Base-by-base conservation (phyloP, 331 rosid species). In the Rosa hybrid region DNA sequence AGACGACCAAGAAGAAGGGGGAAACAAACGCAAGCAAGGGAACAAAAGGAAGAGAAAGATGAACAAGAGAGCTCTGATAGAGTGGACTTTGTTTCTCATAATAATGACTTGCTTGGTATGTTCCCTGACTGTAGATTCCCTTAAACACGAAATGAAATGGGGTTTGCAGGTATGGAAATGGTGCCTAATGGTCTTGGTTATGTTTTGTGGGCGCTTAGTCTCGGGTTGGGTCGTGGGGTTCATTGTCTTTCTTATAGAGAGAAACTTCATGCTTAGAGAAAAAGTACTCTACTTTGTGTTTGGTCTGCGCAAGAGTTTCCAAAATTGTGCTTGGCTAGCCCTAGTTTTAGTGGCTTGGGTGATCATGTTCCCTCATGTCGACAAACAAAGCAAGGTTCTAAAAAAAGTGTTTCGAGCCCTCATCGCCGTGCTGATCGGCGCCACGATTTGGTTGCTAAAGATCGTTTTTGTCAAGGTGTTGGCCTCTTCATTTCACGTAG, bases 211-310 rank as follows among this genome's bases (percentile, higher is more conserved):
- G 17, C 84, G 89, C 14, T 76, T 88, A 0, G 87, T 85, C 12
- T 79, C 91, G 1, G 89, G 84, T 14, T 88, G 91, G 91, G 80
- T 85, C 3, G 91, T 88, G 1, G 78, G 80, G 0, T 42, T 88
- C n/a, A 72, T 79, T 20, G 91, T 85, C 7, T 88, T 87, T 67
- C 17, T 88, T 3, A 88, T 88, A 71, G 91, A 88, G 62, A 63
- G 86, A n/a, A 88, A 88, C 82, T 88, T 88, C 82, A 88, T 88
- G 91, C 87, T 88, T 2, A 77, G 85, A 56, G 89, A 88, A 39
- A 81, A 68, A n/a, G 89, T 88, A 0, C 79, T 85, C 8, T 88
- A 88, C 56, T 88, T 88, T 70, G 91, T 88, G 14, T 85, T 78
- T 42, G 91, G 91, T 13, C 77, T 88, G 34, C 79, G 91, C 0